Evolutionary conservation across 129 eudicot species (phyloP).

Genomic region (Lonicera japonica): DNA sequence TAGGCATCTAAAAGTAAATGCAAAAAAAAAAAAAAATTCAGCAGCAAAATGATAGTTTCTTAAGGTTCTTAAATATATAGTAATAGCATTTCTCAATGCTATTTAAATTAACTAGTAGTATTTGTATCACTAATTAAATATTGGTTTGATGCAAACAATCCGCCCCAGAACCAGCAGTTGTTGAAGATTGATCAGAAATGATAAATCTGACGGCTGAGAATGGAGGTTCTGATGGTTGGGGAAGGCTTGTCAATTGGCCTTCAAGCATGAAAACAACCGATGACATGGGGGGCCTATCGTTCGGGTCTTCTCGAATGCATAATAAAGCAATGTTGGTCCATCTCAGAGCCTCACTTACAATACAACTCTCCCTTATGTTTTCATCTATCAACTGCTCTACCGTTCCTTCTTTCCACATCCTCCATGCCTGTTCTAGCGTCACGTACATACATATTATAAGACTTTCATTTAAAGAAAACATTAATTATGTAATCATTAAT

Average conservation of each 20-base stretch:
- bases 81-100: too few species aligned
- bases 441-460: background rate
- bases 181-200: background rate
- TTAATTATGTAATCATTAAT: background rate
- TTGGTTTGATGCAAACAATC: too few species aligned
- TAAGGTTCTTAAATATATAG: too few species aligned
- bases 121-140: too few species aligned
- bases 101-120: too few species aligned
- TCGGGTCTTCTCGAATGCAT: conserved; percentile 26
- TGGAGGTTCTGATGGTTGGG: conserved; percentile 18
- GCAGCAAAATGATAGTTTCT: too few species aligned
- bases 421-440: conserved; percentile 20
- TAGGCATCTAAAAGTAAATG: too few species aligned
- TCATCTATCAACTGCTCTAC: conserved; percentile 14
- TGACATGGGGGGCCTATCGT: conserved; percentile 18
- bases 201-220: conserved; percentile 2
- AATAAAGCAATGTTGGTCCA: conserved; percentile 21
- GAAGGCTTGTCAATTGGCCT: conserved; percentile 10
- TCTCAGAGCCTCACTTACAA: conserved; percentile 19
- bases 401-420: conserved; percentile 16
- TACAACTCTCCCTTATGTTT: background rate
- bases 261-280: conserved; percentile 17
- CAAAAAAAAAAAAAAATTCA: too few species aligned
- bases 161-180: background rate
- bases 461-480: background rate